These are phyloP conservation scores for Leishmania tarentolae DNA, from an alignment of 208 protist genomes.

Conservation along the genomic window DNA sequence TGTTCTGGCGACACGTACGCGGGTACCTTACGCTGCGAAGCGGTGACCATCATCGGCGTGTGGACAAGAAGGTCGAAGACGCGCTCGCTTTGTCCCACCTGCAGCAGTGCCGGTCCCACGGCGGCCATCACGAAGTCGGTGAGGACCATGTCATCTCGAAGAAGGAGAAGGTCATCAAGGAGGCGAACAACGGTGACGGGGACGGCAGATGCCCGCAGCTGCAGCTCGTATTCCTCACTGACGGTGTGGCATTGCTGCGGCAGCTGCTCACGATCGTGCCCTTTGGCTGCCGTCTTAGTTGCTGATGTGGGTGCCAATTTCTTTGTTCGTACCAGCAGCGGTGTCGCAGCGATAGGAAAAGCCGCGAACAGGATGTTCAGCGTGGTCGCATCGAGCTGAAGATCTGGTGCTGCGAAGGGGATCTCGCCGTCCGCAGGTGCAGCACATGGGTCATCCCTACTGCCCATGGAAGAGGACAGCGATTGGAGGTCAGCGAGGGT, in stretches of 20 bases:
- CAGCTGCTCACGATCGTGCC: not conserved
- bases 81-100: conserved; percentile 56
- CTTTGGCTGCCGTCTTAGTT: not conserved
- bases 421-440: not conserved
- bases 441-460: not conserved
- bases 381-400: conserved; percentile 40
- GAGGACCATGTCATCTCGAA: conserved; percentile 72
- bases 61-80: conserved; percentile 64
- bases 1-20: conserved; percentile 13
- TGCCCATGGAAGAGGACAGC: not conserved
- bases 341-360: conserved; percentile 26
- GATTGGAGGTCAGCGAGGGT: conserved; percentile 5
- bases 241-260: not conserved
- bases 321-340: not conserved
- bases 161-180: conserved; percentile 56
- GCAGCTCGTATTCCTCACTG: conserved; percentile 5
- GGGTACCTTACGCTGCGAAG: conserved; percentile 27
- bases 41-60: conserved; percentile 40
- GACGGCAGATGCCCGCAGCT: conserved; percentile 22
- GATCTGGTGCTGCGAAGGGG: not conserved
- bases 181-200: conserved; percentile 51
- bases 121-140: conserved; percentile 66
- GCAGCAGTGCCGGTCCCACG: conserved; percentile 65
- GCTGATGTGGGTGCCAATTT: not conserved
- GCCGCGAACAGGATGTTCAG: conserved; percentile 72